A percentile compares a stretch with the other conserved stretches of the same genome.
Conservation (phyloP, 2,329 filamentous ascomycete species). For the Microdochium bolleyi region DNA sequence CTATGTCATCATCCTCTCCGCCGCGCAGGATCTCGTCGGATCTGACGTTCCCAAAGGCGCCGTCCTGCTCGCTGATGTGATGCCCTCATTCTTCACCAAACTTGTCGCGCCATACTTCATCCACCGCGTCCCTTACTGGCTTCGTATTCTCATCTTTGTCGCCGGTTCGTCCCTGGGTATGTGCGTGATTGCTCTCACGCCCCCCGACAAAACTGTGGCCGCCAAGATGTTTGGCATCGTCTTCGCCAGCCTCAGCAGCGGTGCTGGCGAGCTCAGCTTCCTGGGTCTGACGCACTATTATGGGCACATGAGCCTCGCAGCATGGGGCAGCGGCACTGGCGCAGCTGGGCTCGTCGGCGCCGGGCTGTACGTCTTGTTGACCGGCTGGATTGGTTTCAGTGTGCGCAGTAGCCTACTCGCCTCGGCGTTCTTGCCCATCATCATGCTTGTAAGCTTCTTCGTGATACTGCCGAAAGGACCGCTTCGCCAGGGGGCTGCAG, state of each 20-base stretch:
- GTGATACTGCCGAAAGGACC: slow-evolving; percentile 63
- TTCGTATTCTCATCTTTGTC: slow-evolving; percentile 69
- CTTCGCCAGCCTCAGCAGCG: slow-evolving; percentile 76
- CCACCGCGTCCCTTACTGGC: slow-evolving; percentile 71
- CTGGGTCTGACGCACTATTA: slow-evolving; percentile 90
- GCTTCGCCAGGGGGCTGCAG: slow-evolving; percentile 38
- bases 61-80: slow-evolving; percentile 86
- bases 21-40: slow-evolving; percentile 91
- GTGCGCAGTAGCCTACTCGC: slow-evolving; percentile 68
- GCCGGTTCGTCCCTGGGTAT: slow-evolving; percentile 74
- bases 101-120: slow-evolving; percentile 91
- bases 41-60: slow-evolving; percentile 79
- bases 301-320: slow-evolving; percentile 75
- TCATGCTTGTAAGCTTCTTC: slow-evolving; percentile 88
- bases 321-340: slow-evolving; percentile 89
- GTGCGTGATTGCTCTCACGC: slow-evolving; percentile 79
- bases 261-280: slow-evolving; percentile 85
- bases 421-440: slow-evolving; percentile 68
- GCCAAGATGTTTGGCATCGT: slow-evolving; percentile 77
- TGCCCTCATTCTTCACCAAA: slow-evolving; percentile 84
- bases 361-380: slow-evolving; percentile 79
- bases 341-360: slow-evolving; percentile 83
- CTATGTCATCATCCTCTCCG: slow-evolving; percentile 93
- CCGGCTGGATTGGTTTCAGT: slow-evolving; percentile 68
- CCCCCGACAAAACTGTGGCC: slow-evolving; percentile 54